A percentile compares a stretch with the other conserved stretches of the same genome.
Evolutionary conservation across 1,284 basidiomycete genomes (phyloP).

Genomic region (Somion occarium): DNA sequence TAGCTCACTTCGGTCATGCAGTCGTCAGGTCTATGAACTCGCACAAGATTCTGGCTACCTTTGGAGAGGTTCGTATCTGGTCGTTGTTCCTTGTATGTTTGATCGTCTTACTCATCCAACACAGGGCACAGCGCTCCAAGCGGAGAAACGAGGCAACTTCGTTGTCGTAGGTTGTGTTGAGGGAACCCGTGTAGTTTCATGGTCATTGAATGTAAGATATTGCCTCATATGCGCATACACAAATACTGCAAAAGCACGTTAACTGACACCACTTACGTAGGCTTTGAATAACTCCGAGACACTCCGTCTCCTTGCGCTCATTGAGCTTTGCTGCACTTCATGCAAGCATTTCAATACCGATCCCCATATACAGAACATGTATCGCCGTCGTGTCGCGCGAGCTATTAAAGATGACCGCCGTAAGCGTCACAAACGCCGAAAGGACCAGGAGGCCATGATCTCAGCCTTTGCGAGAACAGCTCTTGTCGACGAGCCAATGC

Average conservation of each 20-base stretch:
- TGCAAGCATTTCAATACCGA: slow-evolving; percentile 63
- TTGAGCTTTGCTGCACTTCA: slow-evolving; percentile 74
- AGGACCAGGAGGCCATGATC: slow-evolving; percentile 75
- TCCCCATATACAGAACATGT: slow-evolving; percentile 55
- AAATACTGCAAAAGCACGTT: neutral
- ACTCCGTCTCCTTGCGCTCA: slow-evolving; percentile 69
- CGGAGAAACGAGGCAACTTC: slow-evolving; percentile 80
- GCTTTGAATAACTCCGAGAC: slow-evolving; percentile 78
- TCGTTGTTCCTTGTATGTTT: slow-evolving; percentile 15
- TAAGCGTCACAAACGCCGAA: slow-evolving; percentile 69
- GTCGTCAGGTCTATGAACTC: slow-evolving; percentile 64
- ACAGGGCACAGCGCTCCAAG: slow-evolving; percentile 68
- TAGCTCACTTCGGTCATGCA: slow-evolving; percentile 24
- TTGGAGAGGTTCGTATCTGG: slow-evolving; percentile 54
- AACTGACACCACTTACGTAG: slow-evolving; percentile 30
- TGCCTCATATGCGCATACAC: slow-evolving; percentile 1
- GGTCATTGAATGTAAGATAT: slow-evolving; percentile 68
- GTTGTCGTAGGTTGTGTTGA: slow-evolving; percentile 76
- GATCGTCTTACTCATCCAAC: neutral
- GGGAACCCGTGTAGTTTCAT: slow-evolving; percentile 67
- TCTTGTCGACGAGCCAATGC: slow-evolving; percentile 27
- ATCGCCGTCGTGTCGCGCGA: slow-evolving; percentile 65
- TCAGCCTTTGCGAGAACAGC: slow-evolving; percentile 69
- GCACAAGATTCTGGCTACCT: slow-evolving; percentile 63
- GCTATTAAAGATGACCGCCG: slow-evolving; percentile 77